Base-by-base conservation (phyloP, 2,329 filamentous ascomycete genomes). In the Paramyrothecium roridum region DNA sequence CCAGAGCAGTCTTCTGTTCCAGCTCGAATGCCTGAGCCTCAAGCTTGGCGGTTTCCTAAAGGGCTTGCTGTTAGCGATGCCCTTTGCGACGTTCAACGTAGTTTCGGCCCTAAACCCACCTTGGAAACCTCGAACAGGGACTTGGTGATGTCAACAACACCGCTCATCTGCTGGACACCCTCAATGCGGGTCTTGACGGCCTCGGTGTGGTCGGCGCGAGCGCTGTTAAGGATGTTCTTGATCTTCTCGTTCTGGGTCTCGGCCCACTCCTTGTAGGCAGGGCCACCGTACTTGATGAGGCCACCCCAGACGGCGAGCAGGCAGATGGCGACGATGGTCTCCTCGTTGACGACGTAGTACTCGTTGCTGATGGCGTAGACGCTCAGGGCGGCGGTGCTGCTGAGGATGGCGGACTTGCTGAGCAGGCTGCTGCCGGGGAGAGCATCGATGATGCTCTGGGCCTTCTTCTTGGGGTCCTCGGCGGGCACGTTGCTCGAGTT, bases 331-430 rank as follows among this genome's bases (percentile, higher is more conserved):
- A 96, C 90, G 73, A 99, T 90, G 61, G 93, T 90, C 83, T 99
- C 95, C 84, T 99, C 95, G 82, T 99, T 99, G 79, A 99, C 84
- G 74, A 99, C 92, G 80, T 97, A 98, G 83, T 98, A 92, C 86
- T 99, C 95, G 81, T 96, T 99, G 87, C 90, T 96, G 80, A 99
- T 92, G 71, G 92, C 95, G 73, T 95, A 96, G 76, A 96, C 85
- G 70, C 90, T 93, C 67, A 96, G 78, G 79, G 90, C 93, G 70
- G 95, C 91, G 63, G 89, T 88, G 68, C 91, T 93, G 72, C 93
- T 98, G 70, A 99, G 89, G 73, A 97, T 93, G 70, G 95, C 95
- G 66, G 91, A 92, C 88, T 99, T 99, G 77, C 91, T 96, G 73
- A 96, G 80, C 63, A 97, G 82, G 72, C 84, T 93, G 85, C 85